Evolutionary conservation across 805 yeast genomes (phyloP).

Genomic region (Hanseniaspora taiwanica): DNA sequence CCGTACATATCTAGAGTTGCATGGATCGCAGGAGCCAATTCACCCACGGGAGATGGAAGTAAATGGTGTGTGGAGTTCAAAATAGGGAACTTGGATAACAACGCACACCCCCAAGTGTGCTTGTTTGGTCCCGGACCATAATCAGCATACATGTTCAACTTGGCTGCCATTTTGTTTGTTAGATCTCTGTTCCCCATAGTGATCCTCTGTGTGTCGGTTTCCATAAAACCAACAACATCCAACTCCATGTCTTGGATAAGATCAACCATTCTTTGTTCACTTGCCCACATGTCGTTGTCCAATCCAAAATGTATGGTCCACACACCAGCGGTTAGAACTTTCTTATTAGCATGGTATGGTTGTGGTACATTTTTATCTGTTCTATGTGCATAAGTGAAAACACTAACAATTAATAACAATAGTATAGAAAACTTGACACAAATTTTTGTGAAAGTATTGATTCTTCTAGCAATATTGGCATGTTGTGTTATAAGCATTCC

Average conservation of each 20-base stretch:
- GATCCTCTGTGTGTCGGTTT: conserved; percentile 85
- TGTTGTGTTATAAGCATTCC: conserved; percentile 25
- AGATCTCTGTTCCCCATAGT: conserved; percentile 93
- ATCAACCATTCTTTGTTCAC: conserved; percentile 79
- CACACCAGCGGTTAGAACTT: conserved; percentile 82
- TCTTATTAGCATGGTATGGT: conserved; percentile 56
- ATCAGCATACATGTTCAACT: conserved; percentile 87
- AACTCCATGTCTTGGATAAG: conserved; percentile 75
- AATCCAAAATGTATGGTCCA: conserved; percentile 98
- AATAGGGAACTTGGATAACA: conserved; percentile 89
- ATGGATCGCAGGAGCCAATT: conserved; percentile 94
- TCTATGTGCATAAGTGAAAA: conserved; percentile 8
- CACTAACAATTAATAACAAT: conserved; percentile 10
- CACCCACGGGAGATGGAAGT: conserved; percentile 94
- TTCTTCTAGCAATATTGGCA: background rate
- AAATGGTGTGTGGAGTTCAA: conserved; percentile 80
- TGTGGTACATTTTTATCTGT: conserved; percentile 31
- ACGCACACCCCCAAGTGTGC: conserved; percentile 96
- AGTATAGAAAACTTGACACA: background rate
- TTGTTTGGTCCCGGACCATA: conserved; percentile 97
- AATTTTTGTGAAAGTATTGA: background rate
- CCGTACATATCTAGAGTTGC: conserved; percentile 92
- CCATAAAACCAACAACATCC: conserved; percentile 83
- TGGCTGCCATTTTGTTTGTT: conserved; percentile 84
- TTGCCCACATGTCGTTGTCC: conserved; percentile 97